A percentile compares a stretch with the other conserved stretches of the same genome.
Evolutionary conservation across 306 rosid species (phyloP).

Genomic region (Luffa acutangula): DNA sequence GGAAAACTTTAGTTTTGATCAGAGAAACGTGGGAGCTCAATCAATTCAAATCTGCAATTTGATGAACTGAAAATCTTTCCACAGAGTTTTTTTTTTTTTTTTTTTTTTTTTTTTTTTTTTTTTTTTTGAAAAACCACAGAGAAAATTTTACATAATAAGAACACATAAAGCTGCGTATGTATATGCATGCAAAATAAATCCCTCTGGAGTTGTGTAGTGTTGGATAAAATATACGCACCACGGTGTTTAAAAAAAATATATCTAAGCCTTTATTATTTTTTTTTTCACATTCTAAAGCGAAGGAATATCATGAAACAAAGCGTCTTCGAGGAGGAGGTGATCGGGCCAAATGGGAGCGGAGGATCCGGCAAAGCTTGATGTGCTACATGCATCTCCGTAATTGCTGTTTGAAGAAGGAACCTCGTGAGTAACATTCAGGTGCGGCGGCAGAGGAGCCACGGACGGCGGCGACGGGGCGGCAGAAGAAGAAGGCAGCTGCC

Average conservation of each 20-base stretch:
- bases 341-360: slow-evolving; percentile 47
- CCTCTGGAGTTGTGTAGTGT: background rate
- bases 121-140: background rate
- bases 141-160: background rate
- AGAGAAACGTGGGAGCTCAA: background rate
- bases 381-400: slow-evolving; percentile 29
- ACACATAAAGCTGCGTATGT: background rate
- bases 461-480: slow-evolving; percentile 31
- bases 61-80: background rate
- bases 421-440: background rate
- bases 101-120: too few species aligned
- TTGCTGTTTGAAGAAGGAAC: slow-evolving; percentile 10
- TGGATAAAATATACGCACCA: background rate
- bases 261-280: too few species aligned
- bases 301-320: slow-evolving; percentile 35
- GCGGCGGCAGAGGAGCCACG: slow-evolving; percentile 9
- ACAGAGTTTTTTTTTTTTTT: too few species aligned
- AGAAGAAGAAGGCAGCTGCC: slow-evolving; percentile 50
- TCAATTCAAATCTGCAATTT: background rate
- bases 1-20: background rate
- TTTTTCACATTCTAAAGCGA: background rate
- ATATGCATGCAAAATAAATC: background rate
- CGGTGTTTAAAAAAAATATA: background rate
- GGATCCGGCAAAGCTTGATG: slow-evolving; percentile 30
- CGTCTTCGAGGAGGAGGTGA: slow-evolving; percentile 40